Percentiles rank a stretch among this genome's conserved stretches.
Evolutionary conservation across 2,329 filamentous ascomycete genomes (phyloP).

Genomic region (Lasiodiplodia hormozganensis): DNA sequence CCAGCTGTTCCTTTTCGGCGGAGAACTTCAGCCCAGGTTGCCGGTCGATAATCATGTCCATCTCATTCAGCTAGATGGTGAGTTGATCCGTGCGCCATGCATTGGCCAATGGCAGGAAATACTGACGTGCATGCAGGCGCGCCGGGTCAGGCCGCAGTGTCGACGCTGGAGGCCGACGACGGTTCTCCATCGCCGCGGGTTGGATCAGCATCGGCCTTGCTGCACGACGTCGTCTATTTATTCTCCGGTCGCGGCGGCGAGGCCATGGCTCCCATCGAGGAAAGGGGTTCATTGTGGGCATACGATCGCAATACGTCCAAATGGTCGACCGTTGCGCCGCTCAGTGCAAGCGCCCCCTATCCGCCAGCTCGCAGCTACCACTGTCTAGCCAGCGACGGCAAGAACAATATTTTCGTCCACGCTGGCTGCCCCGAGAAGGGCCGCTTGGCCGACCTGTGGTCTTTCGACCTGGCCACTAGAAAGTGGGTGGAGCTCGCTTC

Average conservation of each 20-base stretch:
- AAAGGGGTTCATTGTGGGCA: constrained; percentile 76
- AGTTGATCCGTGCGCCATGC: constrained; percentile 11
- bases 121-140: constrained; percentile 30
- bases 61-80: constrained; percentile 51
- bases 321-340: constrained; percentile 72
- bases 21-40: constrained; percentile 70
- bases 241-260: constrained; percentile 79
- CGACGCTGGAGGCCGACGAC: constrained; percentile 24
- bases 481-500: constrained; percentile 72
- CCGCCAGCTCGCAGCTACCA: constrained; percentile 77
- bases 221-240: constrained; percentile 75
- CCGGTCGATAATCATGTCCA: constrained; percentile 78
- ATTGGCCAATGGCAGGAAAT: not conserved
- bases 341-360: constrained; percentile 52
- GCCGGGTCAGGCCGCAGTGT: constrained; percentile 12
- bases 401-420: constrained; percentile 76
- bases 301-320: constrained; percentile 69
- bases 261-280: constrained; percentile 74
- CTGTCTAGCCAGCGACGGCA: constrained; percentile 68
- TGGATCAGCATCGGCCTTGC: constrained; percentile 73
- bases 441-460: constrained; percentile 75
- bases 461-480: constrained; percentile 70
- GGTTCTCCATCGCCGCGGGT: constrained; percentile 70
- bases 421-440: constrained; percentile 73
- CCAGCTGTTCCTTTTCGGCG: constrained; percentile 76